A percentile compares a stretch with the other conserved stretches of the same genome.
Evolutionary conservation across 2,329 filamentous ascomycete species (phyloP).

Genomic region (Colletotrichum trifolii): DNA sequence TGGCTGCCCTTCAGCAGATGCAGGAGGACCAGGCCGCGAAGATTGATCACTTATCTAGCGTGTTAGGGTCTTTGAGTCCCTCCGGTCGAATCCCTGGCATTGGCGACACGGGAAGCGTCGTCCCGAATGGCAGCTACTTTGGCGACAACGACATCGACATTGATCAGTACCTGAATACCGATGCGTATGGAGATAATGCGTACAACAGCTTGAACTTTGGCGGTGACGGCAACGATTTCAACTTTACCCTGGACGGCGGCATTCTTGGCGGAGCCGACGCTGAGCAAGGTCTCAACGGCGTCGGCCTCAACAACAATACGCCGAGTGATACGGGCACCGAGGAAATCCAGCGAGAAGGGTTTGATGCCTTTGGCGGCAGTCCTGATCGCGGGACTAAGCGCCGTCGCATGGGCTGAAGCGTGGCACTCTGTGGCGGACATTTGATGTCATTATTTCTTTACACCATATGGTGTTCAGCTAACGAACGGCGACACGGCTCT

Average conservation of each 20-base stretch:
- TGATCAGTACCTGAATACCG: constrained; percentile 60
- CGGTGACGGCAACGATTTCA: constrained; percentile 60
- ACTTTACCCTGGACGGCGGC: constrained; percentile 59
- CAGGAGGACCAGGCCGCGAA: constrained; percentile 82
- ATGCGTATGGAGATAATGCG: constrained; percentile 54
- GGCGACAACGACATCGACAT: constrained; percentile 55
- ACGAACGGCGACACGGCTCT: background rate
- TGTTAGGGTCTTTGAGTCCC: constrained; percentile 83
- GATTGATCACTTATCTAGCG: constrained; percentile 78
- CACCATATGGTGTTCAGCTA: background rate
- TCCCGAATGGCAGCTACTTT: constrained; percentile 45
- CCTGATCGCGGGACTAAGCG: constrained; percentile 49
- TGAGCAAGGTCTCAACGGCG: too few species aligned
- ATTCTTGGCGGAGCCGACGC: constrained; percentile 40
- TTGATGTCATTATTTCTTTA: constrained; percentile 13
- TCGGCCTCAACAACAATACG: constrained; percentile 44
- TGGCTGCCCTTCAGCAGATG: constrained; percentile 82
- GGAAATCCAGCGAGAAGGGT: constrained; percentile 59
- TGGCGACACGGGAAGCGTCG: constrained; percentile 50
- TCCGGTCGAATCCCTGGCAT: constrained; percentile 82
- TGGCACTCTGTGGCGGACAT: background rate
- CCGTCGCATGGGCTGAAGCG: constrained; percentile 45
- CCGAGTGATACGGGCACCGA: constrained; percentile 62
- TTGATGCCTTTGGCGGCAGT: constrained; percentile 43
- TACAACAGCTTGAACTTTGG: constrained; percentile 54